Evolutionary conservation across 1,139 yeast species (phyloP).

Genomic region (Blastobotrys petasosporus): DNA sequence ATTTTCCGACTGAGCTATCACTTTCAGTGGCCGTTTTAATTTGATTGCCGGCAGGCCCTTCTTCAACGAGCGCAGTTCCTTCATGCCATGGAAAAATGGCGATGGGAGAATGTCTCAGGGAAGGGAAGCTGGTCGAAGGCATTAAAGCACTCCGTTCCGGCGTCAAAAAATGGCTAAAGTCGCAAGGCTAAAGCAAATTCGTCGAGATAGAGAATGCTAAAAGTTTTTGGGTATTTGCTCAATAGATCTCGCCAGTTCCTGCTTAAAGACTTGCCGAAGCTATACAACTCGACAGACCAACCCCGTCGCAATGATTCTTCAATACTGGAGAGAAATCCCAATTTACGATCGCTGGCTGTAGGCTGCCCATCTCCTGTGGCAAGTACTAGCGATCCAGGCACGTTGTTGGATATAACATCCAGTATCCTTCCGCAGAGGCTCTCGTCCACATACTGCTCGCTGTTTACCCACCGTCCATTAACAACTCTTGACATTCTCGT

Average conservation of each 20-base stretch:
- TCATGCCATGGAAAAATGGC: slow-evolving; percentile 3
- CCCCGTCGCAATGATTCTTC: slow-evolving; percentile 18
- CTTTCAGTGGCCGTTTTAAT: slow-evolving; percentile 4
- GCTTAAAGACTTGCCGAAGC: slow-evolving; percentile 21
- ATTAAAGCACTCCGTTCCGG: too few relatives aligned
- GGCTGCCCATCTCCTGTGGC: slow-evolving; percentile 27
- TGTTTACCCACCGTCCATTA: neutral
- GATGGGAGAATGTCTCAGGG: too few relatives aligned
- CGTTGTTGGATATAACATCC: slow-evolving; percentile 7
- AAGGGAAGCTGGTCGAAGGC: too few relatives aligned
- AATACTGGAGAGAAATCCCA: slow-evolving; percentile 19
- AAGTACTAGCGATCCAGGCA: slow-evolving; percentile 19
- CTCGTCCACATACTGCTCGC: slow-evolving; percentile 25
- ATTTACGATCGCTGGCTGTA: slow-evolving; percentile 11
- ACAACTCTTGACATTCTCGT: neutral
- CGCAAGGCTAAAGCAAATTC: slow-evolving; percentile 12
- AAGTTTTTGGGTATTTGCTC: slow-evolving; percentile 9
- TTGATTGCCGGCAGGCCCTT: slow-evolving; percentile 11
- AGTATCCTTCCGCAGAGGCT: slow-evolving; percentile 14
- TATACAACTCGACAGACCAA: slow-evolving; percentile 24
- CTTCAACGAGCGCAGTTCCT: slow-evolving; percentile 8
- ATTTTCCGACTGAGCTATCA: slow-evolving; percentile 3
- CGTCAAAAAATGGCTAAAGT: too few relatives aligned
- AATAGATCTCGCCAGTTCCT: slow-evolving; percentile 16
- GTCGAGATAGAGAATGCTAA: slow-evolving; percentile 20